Base-by-base conservation (phyloP, 2,329 filamentous ascomycete genomes). In the Helicocarpus griseus region DNA sequence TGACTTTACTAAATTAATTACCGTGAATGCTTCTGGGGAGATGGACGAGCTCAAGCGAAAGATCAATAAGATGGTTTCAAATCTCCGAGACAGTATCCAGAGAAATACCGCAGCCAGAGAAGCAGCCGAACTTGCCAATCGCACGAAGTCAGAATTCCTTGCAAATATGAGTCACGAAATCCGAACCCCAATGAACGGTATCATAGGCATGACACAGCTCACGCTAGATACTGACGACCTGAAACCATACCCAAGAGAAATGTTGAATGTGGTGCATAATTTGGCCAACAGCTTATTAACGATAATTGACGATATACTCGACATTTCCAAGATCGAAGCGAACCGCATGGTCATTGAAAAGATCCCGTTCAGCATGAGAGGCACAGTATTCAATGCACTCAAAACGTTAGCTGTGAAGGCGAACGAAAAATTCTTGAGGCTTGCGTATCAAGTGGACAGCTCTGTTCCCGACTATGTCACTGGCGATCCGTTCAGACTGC, bases 131-230 rank as follows among this genome's bases (percentile, higher is more conserved):
- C 75, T 96, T 66, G 93, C 93, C 57, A 97, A 96, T 75, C 91
- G 94, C 72, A 97, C 91, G 39, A 98, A 98, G 66, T 96, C 91
- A 8, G 93, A 97, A 65, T 98, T 98, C 75, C 75, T 98, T 54
- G 93, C 93, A 54, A 98, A 98, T 68, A 97, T 97, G 91, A 95
- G 88, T 43, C 91, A 97, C 78, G 91, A 97, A 70, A 97, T 97
- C 61, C 82, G 91, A 66, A 98, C 93, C 33, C 93, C 89, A 1
- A 95, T 95, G 83, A 95, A 96, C 73, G 90, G 90, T 61, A 96
- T 96, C 65, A 95, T 96, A 60, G 90, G 90, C 63, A 96, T 97
- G 91, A 96, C 90, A 2, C 90, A 96, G 68, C 77, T 98, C 51
- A 96, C 93, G 1, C 78, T 98, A 50, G 93, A 98, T 66, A 96